phyloP scores from a whole-genome alignment of 2,329 filamentous ascomycete genomes.

The Amphichorda felina region DNA sequence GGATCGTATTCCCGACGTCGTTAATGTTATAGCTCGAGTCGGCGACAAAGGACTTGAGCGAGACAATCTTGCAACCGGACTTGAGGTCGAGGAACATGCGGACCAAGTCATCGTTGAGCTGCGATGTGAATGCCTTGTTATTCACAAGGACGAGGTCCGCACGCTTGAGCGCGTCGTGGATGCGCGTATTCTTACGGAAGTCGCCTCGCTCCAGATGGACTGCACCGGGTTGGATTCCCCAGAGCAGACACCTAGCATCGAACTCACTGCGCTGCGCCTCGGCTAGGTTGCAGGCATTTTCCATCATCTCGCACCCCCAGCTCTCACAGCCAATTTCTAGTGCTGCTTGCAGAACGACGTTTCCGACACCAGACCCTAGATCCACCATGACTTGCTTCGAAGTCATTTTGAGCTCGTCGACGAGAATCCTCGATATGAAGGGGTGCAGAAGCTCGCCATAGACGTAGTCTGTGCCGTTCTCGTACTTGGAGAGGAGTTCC shows the following conservation, averaged over 20 bases:
- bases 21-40: slow-evolving; percentile 63
- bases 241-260: slow-evolving; percentile 69
- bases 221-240: slow-evolving; percentile 72
- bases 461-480: slow-evolving; percentile 83
- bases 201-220: slow-evolving; percentile 76
- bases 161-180: slow-evolving; percentile 62
- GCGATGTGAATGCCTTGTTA: slow-evolving; percentile 89
- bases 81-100: slow-evolving; percentile 92
- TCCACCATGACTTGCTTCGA: slow-evolving; percentile 86
- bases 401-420: slow-evolving; percentile 61
- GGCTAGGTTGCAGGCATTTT: slow-evolving; percentile 74
- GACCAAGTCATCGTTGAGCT: slow-evolving; percentile 73
- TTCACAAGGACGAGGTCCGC: slow-evolving; percentile 97
- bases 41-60: slow-evolving; percentile 82
- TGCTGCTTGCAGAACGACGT: slow-evolving; percentile 88
- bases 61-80: slow-evolving; percentile 79
- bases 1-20: slow-evolving; percentile 69
- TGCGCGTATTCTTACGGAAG: slow-evolving; percentile 62
- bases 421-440: slow-evolving; percentile 74
- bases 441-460: slow-evolving; percentile 86
- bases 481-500: slow-evolving; percentile 71
- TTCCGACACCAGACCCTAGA: slow-evolving; percentile 89
- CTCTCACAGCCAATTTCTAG: slow-evolving; percentile 88
- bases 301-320: slow-evolving; percentile 96
- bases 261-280: slow-evolving; percentile 76